phyloP scores from a whole-genome alignment of 2,329 filamentous ascomycete genomes.

The Pseudogymnoascus sp. region DNA sequence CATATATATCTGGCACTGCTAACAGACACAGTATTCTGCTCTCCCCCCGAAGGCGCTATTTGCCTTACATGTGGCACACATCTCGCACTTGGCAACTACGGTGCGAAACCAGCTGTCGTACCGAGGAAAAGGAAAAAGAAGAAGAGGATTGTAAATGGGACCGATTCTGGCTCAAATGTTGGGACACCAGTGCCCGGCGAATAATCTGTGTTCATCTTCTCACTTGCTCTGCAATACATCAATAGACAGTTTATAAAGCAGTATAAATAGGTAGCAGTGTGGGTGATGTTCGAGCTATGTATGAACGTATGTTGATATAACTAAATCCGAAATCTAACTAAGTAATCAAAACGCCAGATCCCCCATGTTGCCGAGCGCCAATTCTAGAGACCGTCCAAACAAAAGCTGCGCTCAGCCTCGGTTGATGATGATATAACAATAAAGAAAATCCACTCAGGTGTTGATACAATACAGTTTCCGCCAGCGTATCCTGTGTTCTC shows the following conservation, averaged over 20 bases:
- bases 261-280: constrained; percentile 31
- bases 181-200: constrained; percentile 48
- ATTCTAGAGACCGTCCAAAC: constrained; percentile 34
- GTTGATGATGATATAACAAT: constrained; percentile 33
- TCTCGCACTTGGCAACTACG: constrained; percentile 69
- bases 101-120: constrained; percentile 68
- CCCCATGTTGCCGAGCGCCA: constrained; percentile 29
- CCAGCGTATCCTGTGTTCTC: background rate
- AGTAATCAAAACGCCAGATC: background rate
- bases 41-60: constrained; percentile 52
- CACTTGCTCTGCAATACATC: background rate
- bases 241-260: background rate
- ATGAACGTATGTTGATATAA: background rate
- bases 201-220: constrained; percentile 3
- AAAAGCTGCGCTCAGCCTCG: constrained; percentile 20
- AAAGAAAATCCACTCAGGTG: constrained; percentile 24
- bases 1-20: constrained; percentile 10
- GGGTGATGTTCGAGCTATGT: constrained; percentile 17
- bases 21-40: constrained; percentile 59
- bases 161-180: constrained; percentile 46
- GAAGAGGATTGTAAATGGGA: constrained; percentile 53
- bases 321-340: background rate
- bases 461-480: background rate
- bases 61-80: constrained; percentile 80
- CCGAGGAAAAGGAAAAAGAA: constrained; percentile 69